Percentiles rank a stretch among this genome's conserved stretches.
phyloP scores from a whole-genome alignment of 108 stramenopile genomes.

The Skeletonema costatum region DNA sequence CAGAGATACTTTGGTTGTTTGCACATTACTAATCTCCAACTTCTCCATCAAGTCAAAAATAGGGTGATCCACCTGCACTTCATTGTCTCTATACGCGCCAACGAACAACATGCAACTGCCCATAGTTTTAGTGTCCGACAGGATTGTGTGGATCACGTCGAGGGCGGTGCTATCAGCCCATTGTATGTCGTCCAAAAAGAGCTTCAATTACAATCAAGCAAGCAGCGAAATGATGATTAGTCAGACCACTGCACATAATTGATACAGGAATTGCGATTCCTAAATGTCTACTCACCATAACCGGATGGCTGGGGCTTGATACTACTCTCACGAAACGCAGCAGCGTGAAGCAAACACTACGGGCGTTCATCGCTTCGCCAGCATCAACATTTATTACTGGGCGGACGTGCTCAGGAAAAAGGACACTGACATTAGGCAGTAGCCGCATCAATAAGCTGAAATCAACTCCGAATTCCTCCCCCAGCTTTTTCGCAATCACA shows the following conservation, averaged over 20 bases:
- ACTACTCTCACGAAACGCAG: slow-evolving; percentile 41
- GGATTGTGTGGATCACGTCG: slow-evolving; percentile 25
- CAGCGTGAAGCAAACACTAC: slow-evolving; percentile 30
- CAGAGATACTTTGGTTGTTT: not conserved
- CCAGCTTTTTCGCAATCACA: slow-evolving; percentile 9
- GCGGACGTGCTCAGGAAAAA: not conserved
- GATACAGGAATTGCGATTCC: no score
- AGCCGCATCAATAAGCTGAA: slow-evolving; percentile 14
- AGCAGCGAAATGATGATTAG: no score
- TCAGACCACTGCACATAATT: no score
- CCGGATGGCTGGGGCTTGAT: slow-evolving; percentile 18
- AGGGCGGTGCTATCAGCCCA: slow-evolving; percentile 34
- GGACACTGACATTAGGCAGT: slow-evolving; percentile 22
- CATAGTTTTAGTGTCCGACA: slow-evolving; percentile 14
- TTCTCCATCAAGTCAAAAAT: slow-evolving; percentile 18
- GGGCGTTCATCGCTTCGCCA: slow-evolving; percentile 11
- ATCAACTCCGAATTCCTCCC: slow-evolving; percentile 25
- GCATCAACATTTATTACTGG: not conserved
- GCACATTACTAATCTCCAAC: slow-evolving; percentile 10
- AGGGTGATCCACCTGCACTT: slow-evolving; percentile 25
- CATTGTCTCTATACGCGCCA: slow-evolving; percentile 38
- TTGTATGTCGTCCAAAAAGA: slow-evolving; percentile 46
- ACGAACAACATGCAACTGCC: slow-evolving; percentile 39
- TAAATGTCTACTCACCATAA: not conserved
- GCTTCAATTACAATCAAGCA: not conserved